Evolutionary conservation across 78 protist species (phyloP), one percentile per base, ranked within the genome.

Genomic region (Neovahlkampfia damariscottae): DNA sequence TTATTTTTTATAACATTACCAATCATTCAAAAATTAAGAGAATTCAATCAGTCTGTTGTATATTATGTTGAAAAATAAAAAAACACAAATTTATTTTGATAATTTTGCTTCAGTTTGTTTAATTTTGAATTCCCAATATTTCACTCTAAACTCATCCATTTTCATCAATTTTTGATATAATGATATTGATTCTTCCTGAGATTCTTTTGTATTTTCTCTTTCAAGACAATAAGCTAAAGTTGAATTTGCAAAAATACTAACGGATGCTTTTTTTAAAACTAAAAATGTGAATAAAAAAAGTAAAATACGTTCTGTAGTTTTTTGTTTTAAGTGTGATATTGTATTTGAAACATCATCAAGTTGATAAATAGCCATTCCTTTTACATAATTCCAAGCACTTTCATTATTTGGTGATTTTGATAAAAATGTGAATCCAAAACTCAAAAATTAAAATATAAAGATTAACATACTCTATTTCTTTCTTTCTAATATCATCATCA

Each of bases 121-220:
- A n/a, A n/a, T 50, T 50, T 19, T 50, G n/a, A 69, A 69, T 34
- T 69, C 72, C 72, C 72, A 69, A 34, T 69, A 69, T 34, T 69
- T 69, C 19, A 10, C 34, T 69, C 72, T 10, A 34, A 69, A 29
- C 70, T 19, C 66, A 69, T 69, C 72, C 19, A n/a, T 29, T 19
- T n/a, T 10, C 10, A 69, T n/a, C 19, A 69, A 34, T 10, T 69
- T 10, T 19, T 50, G 34, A 19, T 19, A 50, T 19, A 50, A 50
- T 10, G n/a, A 19, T 19, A 10, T n/a, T 10, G 70, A 19, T 29
- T 34, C 70, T 19, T 10, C 72, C 70, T 10, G 19, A 10, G 19
- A 19, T n/a, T 10, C 70, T 29, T 69, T 10, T 69, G 66, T 69
- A 10, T 34, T 34, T 29, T 19, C 19, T 10, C 72, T 19, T 69